phyloP scores from a whole-genome alignment of 2,329 filamentous ascomycete species.

The Taxawa tesnikishii region DNA sequence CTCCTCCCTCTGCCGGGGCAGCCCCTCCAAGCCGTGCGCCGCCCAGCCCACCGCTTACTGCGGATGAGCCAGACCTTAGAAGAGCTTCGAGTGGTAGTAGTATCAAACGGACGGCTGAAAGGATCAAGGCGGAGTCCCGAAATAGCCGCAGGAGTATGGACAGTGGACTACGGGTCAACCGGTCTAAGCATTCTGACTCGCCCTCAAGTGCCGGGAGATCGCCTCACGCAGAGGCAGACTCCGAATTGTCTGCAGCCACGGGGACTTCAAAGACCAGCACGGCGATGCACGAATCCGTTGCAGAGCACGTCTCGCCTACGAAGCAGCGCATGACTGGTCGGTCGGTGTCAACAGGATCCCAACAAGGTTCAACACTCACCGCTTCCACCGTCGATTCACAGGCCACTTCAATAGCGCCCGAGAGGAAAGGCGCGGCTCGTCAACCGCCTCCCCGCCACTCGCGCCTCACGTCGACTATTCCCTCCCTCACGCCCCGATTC shows the following conservation, averaged over 20 bases:
- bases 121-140: constrained; percentile 22
- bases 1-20: constrained; percentile 8
- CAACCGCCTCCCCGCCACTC: constrained; percentile 21
- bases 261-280: neutral
- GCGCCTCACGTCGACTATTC: constrained; percentile 25
- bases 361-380: constrained; percentile 27
- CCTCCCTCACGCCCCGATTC: constrained; percentile 30
- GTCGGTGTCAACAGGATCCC: constrained; percentile 17
- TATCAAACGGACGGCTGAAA: constrained; percentile 26
- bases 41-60: constrained; percentile 36
- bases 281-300: neutral
- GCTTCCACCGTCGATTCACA: constrained; percentile 31
- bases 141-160: constrained; percentile 29
- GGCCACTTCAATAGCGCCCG: constrained; percentile 31
- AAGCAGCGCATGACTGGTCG: neutral
- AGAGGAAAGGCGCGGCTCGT: constrained; percentile 17
- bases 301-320: neutral
- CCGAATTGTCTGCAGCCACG: constrained; percentile 25
- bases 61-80: constrained; percentile 28
- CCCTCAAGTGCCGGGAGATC: constrained; percentile 30
- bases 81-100: constrained; percentile 32
- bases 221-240: constrained; percentile 20
- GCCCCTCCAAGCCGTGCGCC: constrained; percentile 21
- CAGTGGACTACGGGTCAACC: constrained; percentile 21
- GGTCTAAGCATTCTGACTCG: constrained; percentile 26